Conservation (phyloP, 495 filamentous ascomycete species). For the Lasiosphaeria ovina region DNA sequence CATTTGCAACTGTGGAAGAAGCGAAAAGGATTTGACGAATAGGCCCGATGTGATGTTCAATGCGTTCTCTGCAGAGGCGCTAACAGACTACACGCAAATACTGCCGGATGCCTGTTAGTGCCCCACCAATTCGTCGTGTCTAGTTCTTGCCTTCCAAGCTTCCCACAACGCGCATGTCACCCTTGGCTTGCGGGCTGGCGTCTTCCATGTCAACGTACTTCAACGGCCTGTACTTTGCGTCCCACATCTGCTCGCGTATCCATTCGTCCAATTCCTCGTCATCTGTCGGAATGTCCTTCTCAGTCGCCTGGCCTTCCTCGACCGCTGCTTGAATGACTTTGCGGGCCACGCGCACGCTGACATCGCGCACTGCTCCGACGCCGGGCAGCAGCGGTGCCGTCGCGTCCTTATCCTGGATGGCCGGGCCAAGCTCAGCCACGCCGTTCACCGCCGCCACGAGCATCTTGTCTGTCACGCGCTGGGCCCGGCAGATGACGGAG, state of each 20-base stretch:
- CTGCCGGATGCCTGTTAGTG: not conserved
- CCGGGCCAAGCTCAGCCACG: constrained; percentile 68
- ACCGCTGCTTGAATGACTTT: constrained; percentile 74
- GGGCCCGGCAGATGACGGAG: constrained; percentile 63
- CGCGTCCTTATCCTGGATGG: constrained; percentile 42
- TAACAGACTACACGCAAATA: not conserved
- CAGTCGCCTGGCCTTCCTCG: constrained; percentile 63
- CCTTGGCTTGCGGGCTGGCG: constrained; percentile 56
- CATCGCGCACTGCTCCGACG: constrained; percentile 68
- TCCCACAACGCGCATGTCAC: constrained; percentile 56
- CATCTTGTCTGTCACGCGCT: constrained; percentile 70
- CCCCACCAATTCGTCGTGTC: not conserved
- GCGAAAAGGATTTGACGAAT: no score
- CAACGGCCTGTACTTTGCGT: constrained; percentile 67
- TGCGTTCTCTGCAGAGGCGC: no score
- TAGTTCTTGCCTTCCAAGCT: constrained; percentile 10
- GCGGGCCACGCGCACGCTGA: constrained; percentile 74
- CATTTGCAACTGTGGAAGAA: no score
- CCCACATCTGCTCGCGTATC: constrained; percentile 91
- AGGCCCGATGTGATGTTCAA: no score
- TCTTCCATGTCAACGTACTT: constrained; percentile 49
- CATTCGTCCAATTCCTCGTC: constrained; percentile 68
- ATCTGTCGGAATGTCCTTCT: constrained; percentile 57
- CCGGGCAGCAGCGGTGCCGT: constrained; percentile 67
- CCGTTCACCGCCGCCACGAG: constrained; percentile 75